phyloP scores from a whole-genome alignment of 352 stramenopile genomes.

The Globisporangium megalacanthum region DNA sequence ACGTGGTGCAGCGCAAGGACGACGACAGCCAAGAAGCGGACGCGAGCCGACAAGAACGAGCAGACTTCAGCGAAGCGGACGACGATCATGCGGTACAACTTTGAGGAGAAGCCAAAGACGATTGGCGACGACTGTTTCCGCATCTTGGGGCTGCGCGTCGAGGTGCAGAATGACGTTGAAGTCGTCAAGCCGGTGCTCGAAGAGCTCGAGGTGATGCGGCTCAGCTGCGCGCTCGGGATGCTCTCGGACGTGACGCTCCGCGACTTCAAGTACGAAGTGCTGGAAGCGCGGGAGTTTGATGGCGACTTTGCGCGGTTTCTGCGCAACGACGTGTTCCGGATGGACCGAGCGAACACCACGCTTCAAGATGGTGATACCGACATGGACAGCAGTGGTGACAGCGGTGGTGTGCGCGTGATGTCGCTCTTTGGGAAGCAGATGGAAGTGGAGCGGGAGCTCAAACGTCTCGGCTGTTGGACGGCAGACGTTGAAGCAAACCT shows the following conservation, averaged over 20 bases:
- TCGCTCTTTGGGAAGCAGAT: slow-evolving; percentile 60
- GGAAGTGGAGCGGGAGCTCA: slow-evolving; percentile 37
- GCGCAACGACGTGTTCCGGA: slow-evolving; percentile 37
- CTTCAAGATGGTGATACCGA: background rate
- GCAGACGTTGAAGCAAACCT: slow-evolving; percentile 34
- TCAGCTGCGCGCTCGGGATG: slow-evolving; percentile 47
- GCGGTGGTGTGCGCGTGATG: slow-evolving; percentile 25
- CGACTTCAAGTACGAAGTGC: slow-evolving; percentile 47
- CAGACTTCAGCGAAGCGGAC: background rate
- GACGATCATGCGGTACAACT: slow-evolving; percentile 3
- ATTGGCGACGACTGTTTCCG: slow-evolving; percentile 35
- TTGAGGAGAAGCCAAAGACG: slow-evolving; percentile 2
- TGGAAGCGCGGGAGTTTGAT: slow-evolving; percentile 52
- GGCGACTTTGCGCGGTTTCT: slow-evolving; percentile 55
- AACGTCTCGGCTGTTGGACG: slow-evolving; percentile 34
- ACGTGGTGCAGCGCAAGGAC: no score
- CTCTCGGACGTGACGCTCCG: slow-evolving; percentile 31
- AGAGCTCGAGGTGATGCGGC: slow-evolving; percentile 56
- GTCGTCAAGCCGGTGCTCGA: slow-evolving; percentile 60
- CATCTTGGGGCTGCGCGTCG: slow-evolving; percentile 35
- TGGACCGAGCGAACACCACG: background rate
- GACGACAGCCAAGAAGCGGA: background rate
- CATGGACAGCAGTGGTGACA: background rate
- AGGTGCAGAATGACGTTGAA: slow-evolving; percentile 58
- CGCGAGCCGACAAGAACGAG: background rate